Conservation (phyloP, 2,329 filamentous ascomycete species). For the Metarhizium robertsii region DNA sequence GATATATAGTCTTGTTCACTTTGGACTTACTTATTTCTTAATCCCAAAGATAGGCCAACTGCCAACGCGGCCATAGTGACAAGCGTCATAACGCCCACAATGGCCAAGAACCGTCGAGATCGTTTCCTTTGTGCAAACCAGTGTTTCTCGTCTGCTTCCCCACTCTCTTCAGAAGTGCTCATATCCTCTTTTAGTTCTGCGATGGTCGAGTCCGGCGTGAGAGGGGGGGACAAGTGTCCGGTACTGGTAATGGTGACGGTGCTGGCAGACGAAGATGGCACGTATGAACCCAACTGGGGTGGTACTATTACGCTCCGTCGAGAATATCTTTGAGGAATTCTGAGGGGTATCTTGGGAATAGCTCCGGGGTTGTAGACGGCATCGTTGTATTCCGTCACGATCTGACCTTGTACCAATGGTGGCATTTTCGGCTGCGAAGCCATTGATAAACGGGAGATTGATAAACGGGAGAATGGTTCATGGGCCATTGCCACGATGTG, state of each 20-base stretch:
- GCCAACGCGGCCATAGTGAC: slow-evolving; percentile 25
- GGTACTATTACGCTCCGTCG: slow-evolving; percentile 12
- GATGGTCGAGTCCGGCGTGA: neutral
- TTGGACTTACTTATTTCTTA: slow-evolving; percentile 20
- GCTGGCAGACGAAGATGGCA: slow-evolving; percentile 14
- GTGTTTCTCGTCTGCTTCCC: slow-evolving; percentile 5
- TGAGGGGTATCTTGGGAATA: slow-evolving; percentile 16
- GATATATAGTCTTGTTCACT: neutral
- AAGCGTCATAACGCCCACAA: slow-evolving; percentile 20
- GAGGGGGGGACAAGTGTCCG: slow-evolving; percentile 3
- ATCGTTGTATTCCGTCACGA: slow-evolving; percentile 26
- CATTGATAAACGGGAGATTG: slow-evolving; percentile 12
- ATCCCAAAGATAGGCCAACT: slow-evolving; percentile 30
- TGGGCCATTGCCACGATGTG: neutral
- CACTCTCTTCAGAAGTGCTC: slow-evolving; percentile 3
- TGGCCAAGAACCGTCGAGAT: slow-evolving; percentile 23
- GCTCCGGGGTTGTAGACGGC: slow-evolving; percentile 10
- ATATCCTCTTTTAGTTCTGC: slow-evolving; percentile 2
- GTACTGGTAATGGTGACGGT: slow-evolving; percentile 7
- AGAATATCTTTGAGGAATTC: slow-evolving; percentile 20
- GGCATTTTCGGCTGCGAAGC: slow-evolving; percentile 17
- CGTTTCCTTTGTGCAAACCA: slow-evolving; percentile 13
- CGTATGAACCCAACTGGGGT: slow-evolving; percentile 7
- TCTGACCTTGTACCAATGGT: slow-evolving; percentile 19
- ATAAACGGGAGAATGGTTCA: slow-evolving; percentile 7